Evolutionary conservation across 1,139 yeast species (phyloP), one percentile per base, ranked within the genome.

Genomic region (Hyphopichia buzzinii): DNA sequence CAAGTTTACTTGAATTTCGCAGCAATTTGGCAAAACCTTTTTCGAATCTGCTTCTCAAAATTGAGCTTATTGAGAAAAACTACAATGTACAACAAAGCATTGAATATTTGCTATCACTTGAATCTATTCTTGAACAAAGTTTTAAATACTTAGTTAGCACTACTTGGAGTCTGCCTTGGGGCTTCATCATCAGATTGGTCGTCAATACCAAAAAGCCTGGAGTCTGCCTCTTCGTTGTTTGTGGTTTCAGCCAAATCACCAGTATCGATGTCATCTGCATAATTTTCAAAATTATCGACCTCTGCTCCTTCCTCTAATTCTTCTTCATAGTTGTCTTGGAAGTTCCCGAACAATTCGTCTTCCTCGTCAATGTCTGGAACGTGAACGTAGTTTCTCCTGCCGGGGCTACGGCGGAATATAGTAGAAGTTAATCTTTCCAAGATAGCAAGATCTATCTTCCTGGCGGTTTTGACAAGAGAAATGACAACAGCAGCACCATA

Each of bases 291-390:
- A 22, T 50, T 50, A 11, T 43, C 49, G 19, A 48, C 47, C 6
- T 48, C 51, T 10, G 52, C 49, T 11, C 62, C 70, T 26, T 62
- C 64, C 38, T 61, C 64, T 24, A 65, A 48, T 38, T 76, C 82
- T 17, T 74, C 80, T 31, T 75, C 79, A 41, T 67, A 67, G 40
- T 70, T 60, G 40, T 74, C 72, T 37, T 64, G 61, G 47, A 64
- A 73, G 37, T 68, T 66, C 12, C 77, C 78, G 47, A 76, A 69
- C 33, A 76, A 60, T 45, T 72, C 79, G 28, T 67, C 74, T 38
- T 72, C 78, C 33, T 69, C 75, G 35, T 69, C 73, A 37, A 62
- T 50, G 21, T 64, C 66, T 3, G 75, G 77, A 15, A 73, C 70
- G 31, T 57, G 60, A 3, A 71, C 76, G 41, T 69, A 72, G 36